Percentiles rank a stretch among this genome's conserved stretches.
phyloP scores from a whole-genome alignment of 2,329 filamentous ascomycete species.

The Incumbomyces lentus region DNA sequence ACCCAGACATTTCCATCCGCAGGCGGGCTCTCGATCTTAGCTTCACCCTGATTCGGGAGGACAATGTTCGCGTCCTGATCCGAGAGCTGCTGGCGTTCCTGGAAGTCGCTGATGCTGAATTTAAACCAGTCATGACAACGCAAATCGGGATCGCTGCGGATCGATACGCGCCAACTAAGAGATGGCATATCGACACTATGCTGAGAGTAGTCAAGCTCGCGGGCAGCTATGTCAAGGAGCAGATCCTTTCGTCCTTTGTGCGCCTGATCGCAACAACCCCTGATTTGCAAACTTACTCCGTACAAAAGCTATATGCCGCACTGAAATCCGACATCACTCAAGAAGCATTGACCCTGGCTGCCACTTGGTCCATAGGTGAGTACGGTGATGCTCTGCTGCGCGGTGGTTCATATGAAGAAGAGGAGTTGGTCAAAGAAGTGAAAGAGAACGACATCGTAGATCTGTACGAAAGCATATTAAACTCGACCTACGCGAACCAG shows the following conservation, averaged over 20 bases:
- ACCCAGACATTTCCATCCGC: conserved; percentile 96
- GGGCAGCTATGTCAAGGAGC: conserved; percentile 95
- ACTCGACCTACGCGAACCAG: conserved; percentile 88
- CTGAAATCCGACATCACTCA: conserved; percentile 96
- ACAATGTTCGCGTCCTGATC: conserved; percentile 87
- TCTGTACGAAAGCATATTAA: conserved; percentile 81
- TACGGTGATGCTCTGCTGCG: conserved; percentile 84
- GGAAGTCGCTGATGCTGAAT: conserved; percentile 95
- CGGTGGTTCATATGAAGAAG: conserved; percentile 86
- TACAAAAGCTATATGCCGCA: conserved; percentile 83
- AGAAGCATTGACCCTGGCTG: conserved; percentile 85
- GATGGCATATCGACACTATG: conserved; percentile 99
- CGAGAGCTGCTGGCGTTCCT: conserved; percentile 88
- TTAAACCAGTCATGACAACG: conserved; percentile 96
- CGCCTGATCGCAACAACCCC: conserved; percentile 88
- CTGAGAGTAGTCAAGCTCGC: conserved; percentile 84
- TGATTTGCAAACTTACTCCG: conserved; percentile 90
- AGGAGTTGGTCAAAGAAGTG: conserved; percentile 73
- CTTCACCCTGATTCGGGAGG: conserved; percentile 95
- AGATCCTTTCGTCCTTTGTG: conserved; percentile 92
- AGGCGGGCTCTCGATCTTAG: conserved; percentile 91
- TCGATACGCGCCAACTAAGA: conserved; percentile 88
- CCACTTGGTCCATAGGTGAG: conserved; percentile 95
- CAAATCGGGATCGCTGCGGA: conserved; percentile 97
- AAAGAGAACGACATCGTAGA: conserved; percentile 86